phyloP scores from a whole-genome alignment of 805 yeast species.

The Nakazawaea ishiwadae region DNA sequence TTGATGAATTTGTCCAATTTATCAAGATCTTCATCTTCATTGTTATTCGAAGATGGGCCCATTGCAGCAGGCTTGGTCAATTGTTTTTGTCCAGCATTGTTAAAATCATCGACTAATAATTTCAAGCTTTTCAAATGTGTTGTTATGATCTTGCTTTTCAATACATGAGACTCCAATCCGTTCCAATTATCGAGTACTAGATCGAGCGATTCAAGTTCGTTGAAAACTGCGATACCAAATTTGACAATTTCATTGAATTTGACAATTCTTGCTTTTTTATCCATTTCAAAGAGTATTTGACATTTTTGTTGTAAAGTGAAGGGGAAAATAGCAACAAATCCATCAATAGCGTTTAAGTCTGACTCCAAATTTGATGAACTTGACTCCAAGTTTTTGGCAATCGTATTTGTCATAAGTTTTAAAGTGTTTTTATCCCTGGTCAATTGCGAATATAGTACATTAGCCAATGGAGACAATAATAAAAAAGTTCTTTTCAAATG shows the following conservation, averaged over 20 bases:
- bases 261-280: conserved; percentile 12
- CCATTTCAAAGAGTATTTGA: conserved; percentile 15
- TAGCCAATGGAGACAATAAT: conserved; percentile 55
- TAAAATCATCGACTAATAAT: conserved; percentile 18
- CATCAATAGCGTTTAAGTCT: conserved; percentile 17
- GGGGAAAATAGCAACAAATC: conserved; percentile 26
- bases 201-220: conserved; percentile 21
- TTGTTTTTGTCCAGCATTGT: conserved; percentile 12
- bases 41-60: too few relatives aligned
- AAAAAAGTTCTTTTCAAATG: conserved; percentile 28
- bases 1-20: conserved; percentile 25
- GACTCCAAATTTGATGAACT: conserved; percentile 1
- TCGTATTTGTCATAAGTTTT: conserved; percentile 17
- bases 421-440: conserved; percentile 28
- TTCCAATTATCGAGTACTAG: conserved; percentile 26
- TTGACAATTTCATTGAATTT: conserved; percentile 14
- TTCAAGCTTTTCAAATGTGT: conserved; percentile 24
- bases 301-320: conserved; percentile 21
- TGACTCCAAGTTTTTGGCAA: conserved; percentile 11
- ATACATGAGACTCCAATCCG: conserved; percentile 19
- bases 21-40: conserved; percentile 37
- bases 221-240: conserved; percentile 23
- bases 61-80: conserved; percentile 21
- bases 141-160: conserved; percentile 23
- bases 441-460: conserved; percentile 52